These are phyloP conservation scores for Catharanthus roseus DNA, from an alignment of 257 asterid genomes.

Conservation along the genomic window DNA sequence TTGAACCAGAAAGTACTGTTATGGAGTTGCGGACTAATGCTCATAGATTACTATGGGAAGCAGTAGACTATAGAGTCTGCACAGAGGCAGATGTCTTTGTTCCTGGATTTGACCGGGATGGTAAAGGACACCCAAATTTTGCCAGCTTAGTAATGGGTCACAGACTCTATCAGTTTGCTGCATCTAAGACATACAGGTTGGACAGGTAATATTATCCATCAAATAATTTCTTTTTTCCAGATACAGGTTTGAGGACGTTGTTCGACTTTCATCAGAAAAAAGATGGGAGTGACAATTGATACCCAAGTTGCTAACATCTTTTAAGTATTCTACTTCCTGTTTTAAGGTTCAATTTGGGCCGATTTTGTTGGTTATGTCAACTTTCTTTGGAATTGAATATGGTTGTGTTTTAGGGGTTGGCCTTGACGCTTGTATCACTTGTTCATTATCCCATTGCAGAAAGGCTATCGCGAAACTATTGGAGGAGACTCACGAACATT, in stretches of 20 bases:
- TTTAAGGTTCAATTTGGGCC: not conserved
- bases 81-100: constrained; percentile 82
- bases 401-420: not conserved
- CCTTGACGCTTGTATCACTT: not conserved
- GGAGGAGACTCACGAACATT: constrained; percentile 62
- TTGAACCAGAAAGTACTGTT: constrained; percentile 91
- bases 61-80: constrained; percentile 73
- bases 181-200: constrained; percentile 62
- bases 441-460: constrained; percentile 34
- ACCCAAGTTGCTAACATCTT: not conserved
- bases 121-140: constrained; percentile 80
- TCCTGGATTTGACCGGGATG: constrained; percentile 91
- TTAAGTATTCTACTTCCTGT: not conserved
- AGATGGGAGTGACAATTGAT: not conserved
- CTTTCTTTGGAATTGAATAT: not conserved
- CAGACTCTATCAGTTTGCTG: constrained; percentile 60
- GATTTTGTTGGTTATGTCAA: not conserved
- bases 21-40: constrained; percentile 89
- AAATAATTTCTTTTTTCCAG: not conserved
- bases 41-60: constrained; percentile 92
- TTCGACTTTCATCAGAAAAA: too few species aligned
- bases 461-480: constrained; percentile 47
- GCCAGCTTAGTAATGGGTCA: constrained; percentile 96
- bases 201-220: constrained; percentile 49
- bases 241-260: not conserved